A percentile compares a stretch with the other conserved stretches of the same genome.
These are phyloP conservation scores for Leersia perrieri DNA, from an alignment of 176 grass and related monocot species.

Conservation along the genomic window DNA sequence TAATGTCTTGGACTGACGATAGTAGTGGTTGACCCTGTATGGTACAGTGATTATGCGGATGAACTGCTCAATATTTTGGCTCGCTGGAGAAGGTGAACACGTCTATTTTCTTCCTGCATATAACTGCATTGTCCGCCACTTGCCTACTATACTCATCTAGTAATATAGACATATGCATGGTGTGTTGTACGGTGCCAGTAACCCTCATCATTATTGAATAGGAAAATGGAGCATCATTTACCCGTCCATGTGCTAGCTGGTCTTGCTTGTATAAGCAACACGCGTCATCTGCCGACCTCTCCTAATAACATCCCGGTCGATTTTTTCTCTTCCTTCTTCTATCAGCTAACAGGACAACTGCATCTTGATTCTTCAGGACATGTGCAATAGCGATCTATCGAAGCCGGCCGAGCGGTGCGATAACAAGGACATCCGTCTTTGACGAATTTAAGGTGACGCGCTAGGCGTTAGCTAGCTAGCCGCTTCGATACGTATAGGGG, in stretches of 20 bases:
- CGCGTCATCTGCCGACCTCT: conserved; percentile 47
- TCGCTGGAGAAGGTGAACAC: not conserved
- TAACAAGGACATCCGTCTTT: not conserved
- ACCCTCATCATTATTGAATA: not conserved
- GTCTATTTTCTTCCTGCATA: too few species aligned
- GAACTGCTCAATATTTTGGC: not conserved
- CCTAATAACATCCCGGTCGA: not conserved
- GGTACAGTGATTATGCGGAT: not conserved
- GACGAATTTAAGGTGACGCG: not conserved
- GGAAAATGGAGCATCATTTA: not conserved
- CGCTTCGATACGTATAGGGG: not conserved
- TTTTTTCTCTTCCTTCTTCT: not conserved
- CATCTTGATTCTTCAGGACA: not conserved
- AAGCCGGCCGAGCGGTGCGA: not conserved
- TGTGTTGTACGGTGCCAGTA: not conserved
- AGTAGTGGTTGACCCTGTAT: not conserved
- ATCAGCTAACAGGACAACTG: conserved; percentile 6
- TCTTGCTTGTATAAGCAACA: not conserved
- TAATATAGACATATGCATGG: not conserved
- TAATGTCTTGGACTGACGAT: not conserved
- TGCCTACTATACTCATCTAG: too few species aligned
- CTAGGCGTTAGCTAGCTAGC: too few species aligned
- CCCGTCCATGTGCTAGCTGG: conserved; percentile 8
- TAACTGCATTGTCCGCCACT: not conserved
- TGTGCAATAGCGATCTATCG: not conserved